Evolutionary conservation across 23 red algal genomes (phyloP).

Genomic region (Porphyridium purpureum): DNA sequence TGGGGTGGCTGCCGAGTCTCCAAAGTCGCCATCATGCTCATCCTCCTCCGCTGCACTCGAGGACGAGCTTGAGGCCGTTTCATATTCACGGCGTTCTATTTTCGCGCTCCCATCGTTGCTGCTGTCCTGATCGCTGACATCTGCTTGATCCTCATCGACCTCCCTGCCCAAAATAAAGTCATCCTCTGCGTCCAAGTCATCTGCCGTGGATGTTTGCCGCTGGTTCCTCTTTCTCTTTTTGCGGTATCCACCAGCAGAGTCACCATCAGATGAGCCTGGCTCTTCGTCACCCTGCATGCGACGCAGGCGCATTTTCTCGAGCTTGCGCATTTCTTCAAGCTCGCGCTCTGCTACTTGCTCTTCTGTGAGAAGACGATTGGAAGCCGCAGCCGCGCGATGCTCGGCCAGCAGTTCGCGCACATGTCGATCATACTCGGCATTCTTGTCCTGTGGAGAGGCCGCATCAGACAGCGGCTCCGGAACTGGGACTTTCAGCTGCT

Average conservation of each 20-base stretch:
- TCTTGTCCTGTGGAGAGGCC: no score
- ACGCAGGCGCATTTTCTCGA: conserved; percentile 18
- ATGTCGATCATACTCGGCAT: no score
- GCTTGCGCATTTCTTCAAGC: conserved; percentile 4
- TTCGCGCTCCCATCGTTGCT: background rate
- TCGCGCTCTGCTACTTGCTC: conserved; percentile 21
- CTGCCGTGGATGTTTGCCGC: no score
- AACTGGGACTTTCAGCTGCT: no score
- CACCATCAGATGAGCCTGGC: background rate
- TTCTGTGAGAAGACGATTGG: conserved; percentile 31
- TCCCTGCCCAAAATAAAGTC: conserved; percentile 21
- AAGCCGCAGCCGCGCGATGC: no score
- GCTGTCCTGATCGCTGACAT: background rate
- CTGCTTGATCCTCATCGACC: background rate
- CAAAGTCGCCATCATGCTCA: background rate
- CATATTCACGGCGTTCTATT: background rate
- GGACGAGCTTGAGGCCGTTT: background rate
- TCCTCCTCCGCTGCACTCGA: conserved; percentile 2
- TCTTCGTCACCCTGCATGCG: conserved; percentile 22
- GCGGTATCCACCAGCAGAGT: conserved; percentile 1
- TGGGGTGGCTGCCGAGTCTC: background rate
- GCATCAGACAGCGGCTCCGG: no score
- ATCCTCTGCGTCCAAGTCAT: no score
- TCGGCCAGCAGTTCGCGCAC: no score
- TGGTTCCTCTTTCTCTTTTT: no score